Conservation (phyloP, 352 stramenopile genomes). For the Phytophthora sp. region DNA sequence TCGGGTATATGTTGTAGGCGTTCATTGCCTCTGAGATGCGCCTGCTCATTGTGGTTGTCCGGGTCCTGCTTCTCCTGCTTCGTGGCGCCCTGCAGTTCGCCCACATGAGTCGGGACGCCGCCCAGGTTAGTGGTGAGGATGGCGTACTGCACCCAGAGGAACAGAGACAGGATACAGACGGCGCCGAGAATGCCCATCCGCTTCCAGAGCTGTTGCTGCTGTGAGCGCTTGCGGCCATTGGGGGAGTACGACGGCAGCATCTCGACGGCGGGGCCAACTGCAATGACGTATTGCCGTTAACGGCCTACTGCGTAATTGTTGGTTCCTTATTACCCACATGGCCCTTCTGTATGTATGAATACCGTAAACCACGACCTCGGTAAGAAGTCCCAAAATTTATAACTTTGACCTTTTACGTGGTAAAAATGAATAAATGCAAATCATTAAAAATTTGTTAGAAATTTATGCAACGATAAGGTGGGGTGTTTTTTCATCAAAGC, state of each 20-base stretch:
- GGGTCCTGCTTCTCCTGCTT: slow-evolving; percentile 18
- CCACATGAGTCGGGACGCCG: slow-evolving; percentile 26
- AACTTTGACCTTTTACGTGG: too few species aligned
- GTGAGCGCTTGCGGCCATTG: slow-evolving; percentile 19
- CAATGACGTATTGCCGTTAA: slow-evolving; percentile 11
- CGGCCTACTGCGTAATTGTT: neutral
- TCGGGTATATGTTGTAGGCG: neutral
- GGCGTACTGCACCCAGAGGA: slow-evolving; percentile 65
- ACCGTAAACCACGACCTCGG: too few species aligned
- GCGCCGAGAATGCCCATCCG: slow-evolving; percentile 15
- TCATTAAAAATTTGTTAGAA: too few species aligned
- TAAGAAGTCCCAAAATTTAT: too few species aligned
- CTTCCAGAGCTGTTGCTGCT: slow-evolving; percentile 40
- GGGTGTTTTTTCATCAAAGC: too few species aligned
- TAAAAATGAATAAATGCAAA: too few species aligned
- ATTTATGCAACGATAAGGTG: too few species aligned
- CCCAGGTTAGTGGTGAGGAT: slow-evolving; percentile 49
- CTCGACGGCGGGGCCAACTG: neutral
- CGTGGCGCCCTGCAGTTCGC: slow-evolving; percentile 27
- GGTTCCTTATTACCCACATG: neutral
- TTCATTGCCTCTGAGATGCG: slow-evolving; percentile 20
- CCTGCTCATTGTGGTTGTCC: slow-evolving; percentile 4
- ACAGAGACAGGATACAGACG: slow-evolving; percentile 29
- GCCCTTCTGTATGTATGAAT: too few species aligned
- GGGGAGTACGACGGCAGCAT: slow-evolving; percentile 37